Evolutionary conservation across 139 green algal species (phyloP), one percentile per base, ranked within the genome.

Genomic region (Zygnema circumcarinatum): DNA sequence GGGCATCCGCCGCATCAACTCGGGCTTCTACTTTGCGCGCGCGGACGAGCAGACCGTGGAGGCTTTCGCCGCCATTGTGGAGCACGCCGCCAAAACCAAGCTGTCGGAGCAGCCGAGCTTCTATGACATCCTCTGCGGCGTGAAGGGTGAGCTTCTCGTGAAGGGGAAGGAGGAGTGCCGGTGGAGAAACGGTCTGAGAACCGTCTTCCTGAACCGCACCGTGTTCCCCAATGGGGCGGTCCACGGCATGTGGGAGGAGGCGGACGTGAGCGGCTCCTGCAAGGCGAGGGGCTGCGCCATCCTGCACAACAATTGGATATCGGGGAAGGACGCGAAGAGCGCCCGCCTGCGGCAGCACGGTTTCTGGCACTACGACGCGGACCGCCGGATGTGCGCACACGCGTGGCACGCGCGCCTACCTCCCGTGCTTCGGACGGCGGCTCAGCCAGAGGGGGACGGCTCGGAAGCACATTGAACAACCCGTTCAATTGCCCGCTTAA

Each of bases 301-400:
- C 29, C 74, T 89, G 25, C 84, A 89, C 53, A 89, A 89, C 32
- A 89, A 89, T 47, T 89, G 84, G 84, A 86, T 89, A 22, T 88
- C 84, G 31, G 84, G 84, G 35, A 82, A 67, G 36, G 81, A 87
- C 2, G 32, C n/a, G 3, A 87, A 87, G 56, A 82, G 67, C 11
- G 81, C 2, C 33, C 16, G 81, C 2, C 31, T 85, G 36, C 25
- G 16, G 2, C 54, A 87, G 56, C 79, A 87, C 20, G 78, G 78
- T 1, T 85, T 36, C 40, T 85, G 78, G 78, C 29, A 76, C 16
- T 85, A 85, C 25, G 78, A 85, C 42, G 22, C 42, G 25, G 78
- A 74, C 32, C 3, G 40, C 1, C 3, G 47, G 7, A 85, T 85
- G 78, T 85, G 78, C 42, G 2, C 2, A 11, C 16, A 78, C 39